These are phyloP conservation scores for Tuber magnatum DNA, from an alignment of 495 filamentous ascomycete genomes.

Conservation along the genomic window DNA sequence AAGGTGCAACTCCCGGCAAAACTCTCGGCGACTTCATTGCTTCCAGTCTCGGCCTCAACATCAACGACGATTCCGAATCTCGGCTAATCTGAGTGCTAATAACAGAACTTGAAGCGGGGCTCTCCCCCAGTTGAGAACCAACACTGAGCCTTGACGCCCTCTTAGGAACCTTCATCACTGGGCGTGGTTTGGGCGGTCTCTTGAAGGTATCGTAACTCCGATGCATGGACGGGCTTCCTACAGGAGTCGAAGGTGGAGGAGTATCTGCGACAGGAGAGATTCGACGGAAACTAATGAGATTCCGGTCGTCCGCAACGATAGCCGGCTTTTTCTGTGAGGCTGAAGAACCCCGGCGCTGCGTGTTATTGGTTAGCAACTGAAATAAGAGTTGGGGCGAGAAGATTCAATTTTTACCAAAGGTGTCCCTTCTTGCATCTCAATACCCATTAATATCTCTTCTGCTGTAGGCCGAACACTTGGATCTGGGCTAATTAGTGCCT, in stretches of 20 bases:
- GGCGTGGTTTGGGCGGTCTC: constrained; percentile 21
- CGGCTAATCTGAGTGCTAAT: constrained; percentile 41
- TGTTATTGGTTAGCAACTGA: constrained; percentile 44
- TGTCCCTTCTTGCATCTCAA: constrained; percentile 56
- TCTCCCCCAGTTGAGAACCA: constrained; percentile 38
- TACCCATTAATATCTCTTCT: constrained; percentile 73
- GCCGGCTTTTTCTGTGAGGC: constrained; percentile 26
- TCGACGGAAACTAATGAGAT: constrained; percentile 53
- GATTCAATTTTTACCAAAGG: constrained; percentile 44
- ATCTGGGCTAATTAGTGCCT: constrained; percentile 69
- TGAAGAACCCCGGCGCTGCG: constrained; percentile 40
- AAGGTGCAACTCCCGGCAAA: constrained; percentile 39
- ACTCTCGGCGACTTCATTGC: constrained; percentile 39
- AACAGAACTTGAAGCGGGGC: constrained; percentile 37
- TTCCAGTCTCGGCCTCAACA: constrained; percentile 53
- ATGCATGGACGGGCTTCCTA: constrained; percentile 32
- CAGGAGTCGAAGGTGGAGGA: constrained; percentile 41
- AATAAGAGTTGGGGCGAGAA: constrained; percentile 38
- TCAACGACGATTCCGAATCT: constrained; percentile 45
- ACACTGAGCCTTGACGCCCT: constrained; percentile 38
- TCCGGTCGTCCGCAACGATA: constrained; percentile 44
- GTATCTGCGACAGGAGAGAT: constrained; percentile 54
- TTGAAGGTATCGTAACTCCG: constrained; percentile 40
- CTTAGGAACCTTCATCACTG: constrained; percentile 18
- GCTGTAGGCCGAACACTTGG: constrained; percentile 73